Conservation (phyloP, 129 eudicot genomes). For the Scalesia atractyloides region DNA sequence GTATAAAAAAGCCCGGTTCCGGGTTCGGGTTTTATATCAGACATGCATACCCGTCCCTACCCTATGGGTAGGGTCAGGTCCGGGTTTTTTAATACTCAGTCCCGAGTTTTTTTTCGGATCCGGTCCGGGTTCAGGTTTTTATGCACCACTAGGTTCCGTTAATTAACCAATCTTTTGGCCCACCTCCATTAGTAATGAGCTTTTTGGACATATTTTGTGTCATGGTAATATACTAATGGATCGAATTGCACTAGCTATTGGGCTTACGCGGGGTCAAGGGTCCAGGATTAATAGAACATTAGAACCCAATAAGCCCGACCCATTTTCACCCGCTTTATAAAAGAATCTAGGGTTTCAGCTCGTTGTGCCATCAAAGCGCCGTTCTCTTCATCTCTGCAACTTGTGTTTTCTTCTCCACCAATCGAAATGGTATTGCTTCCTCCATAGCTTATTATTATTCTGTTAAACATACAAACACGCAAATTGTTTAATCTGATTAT, state of each 20-base stretch:
- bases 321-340: conserved; percentile 3
- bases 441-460: background rate
- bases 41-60: too few relatives aligned
- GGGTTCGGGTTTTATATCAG: too few relatives aligned
- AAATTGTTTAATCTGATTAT: background rate
- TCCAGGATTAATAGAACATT: background rate
- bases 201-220: background rate
- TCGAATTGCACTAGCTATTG: background rate
- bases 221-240: background rate
- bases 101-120: too few relatives aligned
- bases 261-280: background rate
- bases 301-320: background rate
- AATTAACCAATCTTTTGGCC: too few relatives aligned
- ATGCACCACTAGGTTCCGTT: too few relatives aligned
- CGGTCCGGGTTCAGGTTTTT: too few relatives aligned
- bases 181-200: too few relatives aligned
- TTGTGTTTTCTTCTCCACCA: background rate
- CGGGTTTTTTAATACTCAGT: too few relatives aligned
- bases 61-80: too few relatives aligned
- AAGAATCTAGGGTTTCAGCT: conserved; percentile 25
- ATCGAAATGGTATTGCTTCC: conserved; percentile 28
- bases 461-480: background rate
- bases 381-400: conserved; percentile 4
- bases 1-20: too few relatives aligned
- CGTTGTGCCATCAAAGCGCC: conserved; percentile 7